phyloP scores from a whole-genome alignment of 768 basidiomycete species.

The Trametes elegans region DNA sequence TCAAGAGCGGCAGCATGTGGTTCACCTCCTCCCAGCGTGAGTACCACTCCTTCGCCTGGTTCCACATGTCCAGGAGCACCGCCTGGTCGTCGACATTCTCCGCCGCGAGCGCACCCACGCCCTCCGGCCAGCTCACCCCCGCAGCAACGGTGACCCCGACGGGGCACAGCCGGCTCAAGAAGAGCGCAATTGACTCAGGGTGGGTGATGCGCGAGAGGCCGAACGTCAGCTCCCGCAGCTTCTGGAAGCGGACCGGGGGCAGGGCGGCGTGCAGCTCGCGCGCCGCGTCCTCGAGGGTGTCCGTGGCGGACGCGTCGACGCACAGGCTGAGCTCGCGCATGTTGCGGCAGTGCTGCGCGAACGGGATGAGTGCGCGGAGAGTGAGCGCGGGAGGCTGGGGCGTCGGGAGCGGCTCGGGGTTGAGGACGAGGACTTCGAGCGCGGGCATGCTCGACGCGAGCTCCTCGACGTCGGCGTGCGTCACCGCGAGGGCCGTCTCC shows the following conservation, averaged over 20 bases:
- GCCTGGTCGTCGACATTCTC: conserved; percentile 3
- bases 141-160: conserved; percentile 39
- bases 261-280: neutral
- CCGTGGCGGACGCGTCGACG: conserved; percentile 30
- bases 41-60: conserved; percentile 24
- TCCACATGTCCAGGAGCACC: conserved; percentile 10
- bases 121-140: conserved; percentile 50
- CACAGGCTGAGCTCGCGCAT: conserved; percentile 37
- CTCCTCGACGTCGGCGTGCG: conserved; percentile 30
- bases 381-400: conserved; percentile 28
- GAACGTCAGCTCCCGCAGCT: conserved; percentile 38
- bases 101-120: conserved; percentile 8
- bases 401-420: conserved; percentile 25
- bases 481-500: conserved; percentile 26
- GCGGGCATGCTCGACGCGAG: conserved; percentile 29
- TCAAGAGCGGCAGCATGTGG: conserved; percentile 43
- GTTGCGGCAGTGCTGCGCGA: conserved; percentile 39
- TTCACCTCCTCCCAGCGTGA: conserved; percentile 42
- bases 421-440: conserved; percentile 26
- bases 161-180: conserved; percentile 52
- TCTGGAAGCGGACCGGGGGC: conserved; percentile 18
- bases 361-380: conserved; percentile 39
- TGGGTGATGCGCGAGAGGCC: conserved; percentile 50
- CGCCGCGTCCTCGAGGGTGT: conserved; percentile 18
- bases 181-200: conserved; percentile 45